Evolutionary conservation across 1,139 yeast species (phyloP), one percentile per base, ranked within the genome.

Genomic region (Maudiozyma humilis): DNA sequence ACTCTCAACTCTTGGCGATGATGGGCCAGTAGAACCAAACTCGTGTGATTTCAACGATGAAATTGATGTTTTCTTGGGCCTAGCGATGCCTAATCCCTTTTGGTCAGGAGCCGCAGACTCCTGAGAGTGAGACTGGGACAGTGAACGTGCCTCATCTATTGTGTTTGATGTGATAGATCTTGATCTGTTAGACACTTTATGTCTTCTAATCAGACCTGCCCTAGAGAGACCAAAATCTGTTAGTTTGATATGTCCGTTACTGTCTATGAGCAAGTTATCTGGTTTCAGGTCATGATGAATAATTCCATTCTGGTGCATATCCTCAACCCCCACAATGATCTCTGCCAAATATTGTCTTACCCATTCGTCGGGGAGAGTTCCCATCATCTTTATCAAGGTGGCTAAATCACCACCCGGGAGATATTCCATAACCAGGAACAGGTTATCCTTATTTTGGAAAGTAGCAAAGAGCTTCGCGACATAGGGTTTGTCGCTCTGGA

Each of bases 351-450:
- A 93, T 51, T 84, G 73, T 49, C 75, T 79, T 0, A 94, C 82
- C 98, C 98, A 91, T 46, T 81, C 83, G 44, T 85, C 80, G 1
- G 95, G 86, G 34, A 86, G 66, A 2, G 82, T 81, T 0, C 94
- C 95, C 61, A 89, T 70, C 63, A 79, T 79, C 54, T 86, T 85
- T 29, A 93, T 68, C 41, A 93, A 68, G 0, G 95, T 83, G 0
- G 96, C 94, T 59, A 94, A 78, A 63, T 93, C 99, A 25, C 99
- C 99, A 34, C 98, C 98, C 54, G 85, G 87, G 40, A 91, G 69
- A 60, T 88, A 93, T 62, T 93, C 98, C 97, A 93, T 91, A 2
- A 93, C 98, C 53, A 93, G 70, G 59, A 86, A 93, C 23, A 93
- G 69, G 59, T 83, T 88, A 52, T 88, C 94, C 45, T 78, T 78